These are phyloP conservation scores for Cladosporium sp. DNA, from an alignment of 2,329 filamentous ascomycete species.

Conservation along the genomic window DNA sequence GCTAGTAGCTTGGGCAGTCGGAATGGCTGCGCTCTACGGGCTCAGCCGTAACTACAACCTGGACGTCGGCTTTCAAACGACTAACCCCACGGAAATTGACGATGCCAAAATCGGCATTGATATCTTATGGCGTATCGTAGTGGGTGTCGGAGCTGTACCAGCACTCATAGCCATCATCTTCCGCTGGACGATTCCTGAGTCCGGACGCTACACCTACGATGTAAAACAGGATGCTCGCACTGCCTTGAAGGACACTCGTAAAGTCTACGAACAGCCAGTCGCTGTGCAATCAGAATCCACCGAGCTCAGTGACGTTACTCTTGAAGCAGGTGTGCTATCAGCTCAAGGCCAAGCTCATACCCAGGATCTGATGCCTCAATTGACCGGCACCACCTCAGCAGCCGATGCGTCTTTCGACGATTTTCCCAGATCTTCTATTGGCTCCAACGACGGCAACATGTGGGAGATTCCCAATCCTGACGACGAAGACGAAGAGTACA, in stretches of 20 bases:
- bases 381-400: background rate
- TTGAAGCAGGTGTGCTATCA: background rate
- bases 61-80: slow-evolving; percentile 1
- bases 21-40: slow-evolving; percentile 18
- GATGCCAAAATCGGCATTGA: slow-evolving; percentile 33
- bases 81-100: slow-evolving; percentile 3
- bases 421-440: background rate
- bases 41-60: slow-evolving; percentile 18
- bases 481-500: slow-evolving; percentile 9
- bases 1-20: slow-evolving; percentile 26
- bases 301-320: background rate
- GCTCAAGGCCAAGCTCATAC: background rate
- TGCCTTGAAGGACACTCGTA: slow-evolving; percentile 20
- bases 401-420: background rate
- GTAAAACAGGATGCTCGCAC: slow-evolving; percentile 31
- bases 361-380: background rate
- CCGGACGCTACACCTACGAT: slow-evolving; percentile 37
- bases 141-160: slow-evolving; percentile 38
- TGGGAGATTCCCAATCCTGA: slow-evolving; percentile 6
- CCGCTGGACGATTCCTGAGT: slow-evolving; percentile 39
- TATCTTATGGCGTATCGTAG: slow-evolving; percentile 37
- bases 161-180: slow-evolving; percentile 36
- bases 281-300: slow-evolving; percentile 6
- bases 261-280: slow-evolving; percentile 11
- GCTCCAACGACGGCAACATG: slow-evolving; percentile 17